Evolutionary conservation across 2,329 filamentous ascomycete species (phyloP), one percentile per base, ranked within the genome.

Genomic region (Colletotrichum sp.): DNA sequence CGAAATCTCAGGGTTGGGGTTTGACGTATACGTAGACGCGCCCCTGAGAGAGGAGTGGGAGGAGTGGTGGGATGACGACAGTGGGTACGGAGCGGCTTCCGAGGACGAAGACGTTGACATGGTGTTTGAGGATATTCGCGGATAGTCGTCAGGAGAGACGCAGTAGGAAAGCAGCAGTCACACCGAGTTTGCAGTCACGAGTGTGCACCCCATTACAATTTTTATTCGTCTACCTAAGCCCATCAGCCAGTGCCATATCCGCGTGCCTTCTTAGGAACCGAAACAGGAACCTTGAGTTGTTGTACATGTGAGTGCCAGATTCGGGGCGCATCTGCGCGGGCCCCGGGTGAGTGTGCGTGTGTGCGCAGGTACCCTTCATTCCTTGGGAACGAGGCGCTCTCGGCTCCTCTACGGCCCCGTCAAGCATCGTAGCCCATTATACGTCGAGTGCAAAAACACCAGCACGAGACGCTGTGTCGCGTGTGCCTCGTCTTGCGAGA

Each of bases 181-280:
- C n/a, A 22, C 44, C 44, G 11, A 48, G 44, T 48, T 22, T 22
- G n/a, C 44, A 22, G 7, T 48, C 6, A 48, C 22, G 44, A 48
- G 44, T 48, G n/a, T 74, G 74, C 55, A 66, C 71, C 65, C 74
- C 66, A 76, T 76, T 75, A 76, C 74, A 76, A 39, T 77, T 74
- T 52, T 77, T 71, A 73, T 77, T 77, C 75, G 68, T 77, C 77
- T 78, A 78, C 75, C 77, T 74, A 78, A 74, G 61, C 72, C 72
- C 72, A 73, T 76, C 75, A 78, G 72, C 77, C 76, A 69, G 57
- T 76, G 71, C 66, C 71, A 67, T 71, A 76, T 71, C 66, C 76
- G 61, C 57, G 69, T 75, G 68, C 75, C 75, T 68, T 66, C 71
- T 70, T 68, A 32, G 66, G 69, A 74, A 70, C 69, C 64, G 74